These are phyloP conservation scores for Umbelopsis sp. DNA, from an alignment of 192 early-diverging fungal species.

Conservation along the genomic window DNA sequence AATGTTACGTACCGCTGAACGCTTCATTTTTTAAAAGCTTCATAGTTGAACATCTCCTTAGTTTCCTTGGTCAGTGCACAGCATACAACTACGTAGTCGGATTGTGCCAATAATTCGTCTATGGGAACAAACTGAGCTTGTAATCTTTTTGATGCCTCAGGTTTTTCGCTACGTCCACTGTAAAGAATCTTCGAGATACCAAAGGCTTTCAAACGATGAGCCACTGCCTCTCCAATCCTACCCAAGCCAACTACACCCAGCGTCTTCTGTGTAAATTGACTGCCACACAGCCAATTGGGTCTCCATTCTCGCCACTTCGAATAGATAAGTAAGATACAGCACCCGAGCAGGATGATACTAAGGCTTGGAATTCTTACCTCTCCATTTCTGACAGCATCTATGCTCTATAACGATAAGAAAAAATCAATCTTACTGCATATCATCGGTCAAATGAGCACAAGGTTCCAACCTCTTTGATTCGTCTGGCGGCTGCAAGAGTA, in stretches of 20 bases:
- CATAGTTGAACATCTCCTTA: conserved; percentile 65
- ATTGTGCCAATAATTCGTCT: conserved; percentile 55
- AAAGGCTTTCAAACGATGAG: conserved; percentile 72
- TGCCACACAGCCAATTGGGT: conserved; percentile 68
- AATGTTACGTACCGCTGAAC: conserved; percentile 42
- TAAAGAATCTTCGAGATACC: conserved; percentile 68
- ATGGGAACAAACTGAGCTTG: conserved; percentile 55
- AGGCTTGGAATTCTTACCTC: conserved; percentile 30
- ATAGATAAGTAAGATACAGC: too few species aligned
- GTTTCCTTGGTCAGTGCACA: conserved; percentile 77
- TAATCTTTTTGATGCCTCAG: conserved; percentile 44
- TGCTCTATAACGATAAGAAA: conserved; percentile 15
- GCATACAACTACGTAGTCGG: conserved; percentile 76
- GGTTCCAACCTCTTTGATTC: conserved; percentile 56
- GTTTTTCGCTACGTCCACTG: conserved; percentile 53
- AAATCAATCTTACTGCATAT: neutral
- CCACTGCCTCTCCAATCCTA: conserved; percentile 78
- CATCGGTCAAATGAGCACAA: neutral
- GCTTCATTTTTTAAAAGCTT: conserved; percentile 75
- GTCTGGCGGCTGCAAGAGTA: conserved; percentile 69
- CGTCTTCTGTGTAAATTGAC: conserved; percentile 74
- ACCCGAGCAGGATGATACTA: neutral
- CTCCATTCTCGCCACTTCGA: conserved; percentile 62
- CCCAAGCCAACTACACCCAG: conserved; percentile 87
- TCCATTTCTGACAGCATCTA: conserved; percentile 43